Base-by-base conservation (phyloP, 2,329 filamentous ascomycete species). In the Rugonectria rugulosa region DNA sequence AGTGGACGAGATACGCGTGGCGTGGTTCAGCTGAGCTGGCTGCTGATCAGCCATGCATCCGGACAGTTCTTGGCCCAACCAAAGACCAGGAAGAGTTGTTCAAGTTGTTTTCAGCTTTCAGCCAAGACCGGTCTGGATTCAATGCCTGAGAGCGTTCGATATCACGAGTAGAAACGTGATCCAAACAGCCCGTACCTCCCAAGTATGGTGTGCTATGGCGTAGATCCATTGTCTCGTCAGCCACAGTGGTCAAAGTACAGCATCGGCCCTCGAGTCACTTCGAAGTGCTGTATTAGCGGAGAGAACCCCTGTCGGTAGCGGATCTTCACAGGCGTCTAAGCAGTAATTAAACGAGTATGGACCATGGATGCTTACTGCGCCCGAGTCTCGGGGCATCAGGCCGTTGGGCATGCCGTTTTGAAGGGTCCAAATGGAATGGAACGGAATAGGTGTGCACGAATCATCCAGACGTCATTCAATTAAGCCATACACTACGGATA, bases 281-380 rank as follows among this genome's bases (percentile, higher is more conserved):
- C 7, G 31, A 34, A 14, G 7, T 23, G 29, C 38, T 46, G 42
- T 36, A 5, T 14, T 14, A 34, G 38, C 40, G 45, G 52, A 48
- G 38, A 31, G 52, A 44, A 44, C 52, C 52, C 52, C 52, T 55
- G 52, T 49, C 32, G 24, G 32, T 37, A 43, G 32, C 24, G 52
- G 38, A 32, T 29, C 50, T 47, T 49, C 44, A 38, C 29, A 44
- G 24, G 36, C 42, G 36, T 36, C 43, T 17, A 47, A 41, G 50
- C 50, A 53, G 51, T 43, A 43, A 54, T 37, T 48, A n/a, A n/a
- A n/a, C n/a, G n/a, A n/a, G n/a, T n/a, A n/a, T n/a, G n/a, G n/a
- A n/a, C n/a, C n/a, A n/a, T n/a, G n/a, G n/a, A 15, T 48, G 51
- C 51, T 54, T 24, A 54, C 51, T n/a, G 31, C 32, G 24, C 17